phyloP scores from a whole-genome alignment of 768 basidiomycete species.

The Psilocybe subaeruginosa region DNA sequence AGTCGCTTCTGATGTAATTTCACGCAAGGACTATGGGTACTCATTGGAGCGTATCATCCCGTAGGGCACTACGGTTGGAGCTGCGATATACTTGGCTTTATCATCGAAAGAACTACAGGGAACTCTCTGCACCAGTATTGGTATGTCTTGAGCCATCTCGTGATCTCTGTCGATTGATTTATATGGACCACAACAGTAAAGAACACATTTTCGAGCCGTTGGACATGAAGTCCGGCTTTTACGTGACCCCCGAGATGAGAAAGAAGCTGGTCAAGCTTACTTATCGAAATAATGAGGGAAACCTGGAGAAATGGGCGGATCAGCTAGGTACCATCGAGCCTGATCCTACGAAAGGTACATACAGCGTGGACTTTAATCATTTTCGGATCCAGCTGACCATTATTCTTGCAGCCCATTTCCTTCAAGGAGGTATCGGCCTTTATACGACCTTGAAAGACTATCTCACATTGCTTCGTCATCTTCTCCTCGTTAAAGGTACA shows the following conservation, averaged over 20 bases:
- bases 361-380: not conserved
- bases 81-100: slow-evolving; percentile 28
- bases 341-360: slow-evolving; percentile 21
- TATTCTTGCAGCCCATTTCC: slow-evolving; percentile 18
- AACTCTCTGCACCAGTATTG: slow-evolving; percentile 31
- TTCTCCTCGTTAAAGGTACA: slow-evolving; percentile 31
- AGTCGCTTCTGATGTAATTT: not conserved
- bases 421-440: slow-evolving; percentile 33
- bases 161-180: not conserved
- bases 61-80: slow-evolving; percentile 33
- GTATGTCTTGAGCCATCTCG: slow-evolving; percentile 17
- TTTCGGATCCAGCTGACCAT: not conserved
- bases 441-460: slow-evolving; percentile 32
- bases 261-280: slow-evolving; percentile 24
- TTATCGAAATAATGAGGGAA: slow-evolving; percentile 24
- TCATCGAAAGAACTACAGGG: slow-evolving; percentile 28
- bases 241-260: slow-evolving; percentile 27
- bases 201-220: slow-evolving; percentile 35
- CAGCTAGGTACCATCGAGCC: slow-evolving; percentile 26
- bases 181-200: slow-evolving; percentile 29
- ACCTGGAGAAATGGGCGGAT: slow-evolving; percentile 20
- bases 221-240: slow-evolving; percentile 31
- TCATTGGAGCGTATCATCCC: not conserved
- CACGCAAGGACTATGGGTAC: too few species aligned
- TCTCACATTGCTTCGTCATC: slow-evolving; percentile 32